Base-by-base conservation (phyloP, 768 basidiomycete species). In the Lactifluus volemus region DNA sequence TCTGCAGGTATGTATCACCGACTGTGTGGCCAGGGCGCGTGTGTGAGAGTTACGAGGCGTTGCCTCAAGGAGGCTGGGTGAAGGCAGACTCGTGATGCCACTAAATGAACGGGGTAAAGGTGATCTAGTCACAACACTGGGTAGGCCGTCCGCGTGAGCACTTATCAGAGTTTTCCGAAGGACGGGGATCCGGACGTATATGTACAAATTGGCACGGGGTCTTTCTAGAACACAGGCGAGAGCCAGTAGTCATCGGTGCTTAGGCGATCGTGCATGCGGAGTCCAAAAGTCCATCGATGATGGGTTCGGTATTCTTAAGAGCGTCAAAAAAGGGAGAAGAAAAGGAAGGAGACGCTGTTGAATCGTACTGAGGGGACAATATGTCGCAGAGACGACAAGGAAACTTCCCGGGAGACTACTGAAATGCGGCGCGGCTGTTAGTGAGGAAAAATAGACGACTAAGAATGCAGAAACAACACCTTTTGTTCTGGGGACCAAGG, bases 181-280 rank as follows among this genome's bases (percentile, higher is more conserved):
- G 38, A n/a, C 45, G 58, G 50, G 32, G 50, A 38, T 17, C 14
- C 34, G 39, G 30, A 36, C 6, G 29, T 15, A 53, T 59, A 59
- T 53, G 34, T 51, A 59, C 42, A 58, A 50, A 58, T 42, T n/a
- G 51, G 49, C 25, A 39, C 29, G 32, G 42, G 57, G 34, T 19
- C 57, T 38, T 57, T 59, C 50, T 59, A 44, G 51, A 59, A 53
- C 42, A 17, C 44, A 47, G 21, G 44, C 17, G 44, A 41, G 51
- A 29, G 21, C 44, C 44, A 47, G 44, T 29, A n/a, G 58, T 25
- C 58, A 59, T 25, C 25, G 58, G 51, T 36, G 51, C 42, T 52
- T 59, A 53, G 42, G 51, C 58, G 58, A 53, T 59, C 58, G 51
- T 21, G 30, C 44, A 6, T n/a, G 58, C 51, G 58, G 58, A 53